Evolutionary conservation across 1,284 basidiomycete genomes (phyloP), one percentile per base, ranked within the genome.

Genomic region (Ustanciosporium gigantosporum): DNA sequence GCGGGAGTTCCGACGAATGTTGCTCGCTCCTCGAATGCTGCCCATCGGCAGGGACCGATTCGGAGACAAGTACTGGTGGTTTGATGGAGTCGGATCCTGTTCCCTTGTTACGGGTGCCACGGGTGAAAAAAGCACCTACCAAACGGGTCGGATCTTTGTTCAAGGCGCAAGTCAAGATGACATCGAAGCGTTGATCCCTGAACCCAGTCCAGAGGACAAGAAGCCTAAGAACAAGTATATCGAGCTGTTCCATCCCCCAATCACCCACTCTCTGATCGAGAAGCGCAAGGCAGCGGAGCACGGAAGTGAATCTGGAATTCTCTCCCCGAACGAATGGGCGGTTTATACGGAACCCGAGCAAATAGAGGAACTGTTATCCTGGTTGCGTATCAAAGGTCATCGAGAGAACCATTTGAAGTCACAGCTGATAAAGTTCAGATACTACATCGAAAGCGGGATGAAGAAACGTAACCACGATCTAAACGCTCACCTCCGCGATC

Each of bases 61-160:
- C 79, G 87, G 89, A 72, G 94, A 95, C 78, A 86, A 89, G 25
- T 84, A 96, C 58, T 98, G 93, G 92, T 98, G 94, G 94, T 90
- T 97, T 76, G 94, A 98, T 79, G 94, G 95, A 3, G 85, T 94
- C 80, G 94, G 95, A 3, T 85, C 86, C 2, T 87, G 87, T 44
- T 86, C 87, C 23, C 79, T 94, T 31, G 80, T 91, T 7, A 58
- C 48, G 14, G 36, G 41, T n/a, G 84, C 87, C 23, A 84, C 86
- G 31, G 37, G 25, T 0, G 58, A 57, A 4, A 51, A 52, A 11
- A 83, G 88, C 6, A 66, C 73, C 71, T 94, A 91, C 74, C 90
- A 91, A 16, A 87, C 91, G 5, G 94, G 91, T 2, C 82, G 92
- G 44, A 76, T 97, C 38, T 95, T 94, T 77, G 81, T 97, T 22